phyloP scores from a whole-genome alignment of 495 filamentous ascomycete genomes.

The Lophiotrema nucula region DNA sequence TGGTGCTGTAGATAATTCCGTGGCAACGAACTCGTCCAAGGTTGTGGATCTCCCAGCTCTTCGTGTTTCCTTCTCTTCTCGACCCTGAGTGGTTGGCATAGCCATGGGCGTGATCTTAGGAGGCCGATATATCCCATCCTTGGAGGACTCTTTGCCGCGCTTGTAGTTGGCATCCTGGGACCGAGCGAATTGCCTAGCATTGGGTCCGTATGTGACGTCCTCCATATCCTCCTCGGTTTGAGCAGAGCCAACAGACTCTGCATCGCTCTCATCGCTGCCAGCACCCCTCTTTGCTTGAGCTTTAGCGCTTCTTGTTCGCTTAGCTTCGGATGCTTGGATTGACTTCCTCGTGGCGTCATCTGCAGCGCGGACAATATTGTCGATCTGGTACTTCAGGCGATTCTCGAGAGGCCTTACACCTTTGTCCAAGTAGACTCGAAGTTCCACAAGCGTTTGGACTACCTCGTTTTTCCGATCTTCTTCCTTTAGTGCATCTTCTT shows the following conservation, averaged over 20 bases:
- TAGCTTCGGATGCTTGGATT: background rate
- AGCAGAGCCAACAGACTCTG: constrained; percentile 20
- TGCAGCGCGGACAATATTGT: constrained; percentile 82
- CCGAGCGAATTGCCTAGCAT: constrained; percentile 57
- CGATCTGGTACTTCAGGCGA: constrained; percentile 85
- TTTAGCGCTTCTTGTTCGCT: constrained; percentile 30
- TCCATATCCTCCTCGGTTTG: constrained; percentile 49
- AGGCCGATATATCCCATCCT: constrained; percentile 73
- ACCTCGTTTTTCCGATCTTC: constrained; percentile 58
- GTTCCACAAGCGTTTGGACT: constrained; percentile 77
- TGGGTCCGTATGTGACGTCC: constrained; percentile 68
- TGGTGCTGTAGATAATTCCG: constrained; percentile 75
- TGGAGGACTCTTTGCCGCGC: constrained; percentile 36
- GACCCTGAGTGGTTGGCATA: constrained; percentile 56
- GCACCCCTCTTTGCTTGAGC: constrained; percentile 38
- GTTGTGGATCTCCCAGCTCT: constrained; percentile 63
- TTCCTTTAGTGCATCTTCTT: constrained; percentile 33
- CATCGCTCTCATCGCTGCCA: constrained; percentile 41
- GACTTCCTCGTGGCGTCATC: constrained; percentile 59
- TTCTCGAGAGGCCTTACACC: constrained; percentile 87
- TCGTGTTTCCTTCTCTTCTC: constrained; percentile 50
- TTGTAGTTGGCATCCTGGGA: constrained; percentile 20
- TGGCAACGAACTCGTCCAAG: constrained; percentile 80
- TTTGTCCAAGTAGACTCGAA: constrained; percentile 84
- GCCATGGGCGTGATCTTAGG: constrained; percentile 77